A percentile compares a stretch with the other conserved stretches of the same genome.
Evolutionary conservation across 345 rosid genomes (phyloP).

Genomic region (Camelina neglecta): DNA sequence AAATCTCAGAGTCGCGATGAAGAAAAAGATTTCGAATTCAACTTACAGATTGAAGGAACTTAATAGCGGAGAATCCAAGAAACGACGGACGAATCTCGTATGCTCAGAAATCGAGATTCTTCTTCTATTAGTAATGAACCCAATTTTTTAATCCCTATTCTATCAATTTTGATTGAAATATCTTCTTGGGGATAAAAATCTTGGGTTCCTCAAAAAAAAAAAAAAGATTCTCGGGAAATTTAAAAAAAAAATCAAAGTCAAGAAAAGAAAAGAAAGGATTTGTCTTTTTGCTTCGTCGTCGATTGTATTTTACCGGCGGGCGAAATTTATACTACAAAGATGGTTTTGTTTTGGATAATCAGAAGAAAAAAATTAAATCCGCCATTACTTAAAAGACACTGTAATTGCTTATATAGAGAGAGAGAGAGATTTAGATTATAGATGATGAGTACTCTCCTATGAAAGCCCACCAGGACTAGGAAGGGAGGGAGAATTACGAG

Average conservation of each 20-base stretch:
- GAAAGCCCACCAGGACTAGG: background rate
- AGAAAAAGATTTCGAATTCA: constrained; percentile 10
- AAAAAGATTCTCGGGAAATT: constrained; percentile 10
- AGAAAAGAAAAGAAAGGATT: background rate
- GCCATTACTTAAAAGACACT: constrained; percentile 37
- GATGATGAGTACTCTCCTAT: constrained; percentile 8
- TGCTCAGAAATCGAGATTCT: constrained; percentile 31
- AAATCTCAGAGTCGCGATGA: constrained; percentile 32
- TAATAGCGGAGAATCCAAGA: constrained; percentile 35
- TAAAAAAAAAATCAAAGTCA: constrained; percentile 5
- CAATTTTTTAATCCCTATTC: background rate
- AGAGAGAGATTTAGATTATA: background rate
- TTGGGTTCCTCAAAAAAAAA: constrained; percentile 12
- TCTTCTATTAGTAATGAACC: background rate
- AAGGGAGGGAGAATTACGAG: constrained; percentile 39
- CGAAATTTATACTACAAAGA: background rate
- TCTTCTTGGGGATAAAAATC: background rate
- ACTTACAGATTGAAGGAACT: constrained; percentile 41
- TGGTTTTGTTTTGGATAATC: constrained; percentile 15
- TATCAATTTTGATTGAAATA: constrained; percentile 9
- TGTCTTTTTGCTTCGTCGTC: constrained; percentile 27
- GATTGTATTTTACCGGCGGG: constrained; percentile 29
- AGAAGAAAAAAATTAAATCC: constrained; percentile 35
- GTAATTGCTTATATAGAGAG: constrained; percentile 39
- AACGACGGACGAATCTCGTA: constrained; percentile 36